A percentile compares a stretch with the other conserved stretches of the same genome.
Conservation (phyloP, 305 asterid species). For the Fraxinus velutina region DNA sequence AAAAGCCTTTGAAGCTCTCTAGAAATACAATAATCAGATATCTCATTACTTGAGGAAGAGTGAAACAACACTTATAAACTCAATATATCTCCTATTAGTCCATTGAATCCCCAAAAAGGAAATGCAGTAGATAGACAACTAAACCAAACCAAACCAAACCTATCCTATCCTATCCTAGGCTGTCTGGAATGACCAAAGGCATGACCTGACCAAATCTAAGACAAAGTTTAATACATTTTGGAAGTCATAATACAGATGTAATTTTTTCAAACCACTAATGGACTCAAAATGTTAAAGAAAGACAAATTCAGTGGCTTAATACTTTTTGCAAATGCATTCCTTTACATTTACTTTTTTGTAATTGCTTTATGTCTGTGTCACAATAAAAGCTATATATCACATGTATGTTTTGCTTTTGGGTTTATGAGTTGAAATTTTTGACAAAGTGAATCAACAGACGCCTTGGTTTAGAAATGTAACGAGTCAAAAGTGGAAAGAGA, state of each 20-base stretch:
- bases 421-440: slow-evolving; percentile 1
- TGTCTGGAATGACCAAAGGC: background rate
- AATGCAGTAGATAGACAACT: background rate
- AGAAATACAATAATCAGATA: background rate
- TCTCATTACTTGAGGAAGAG: background rate
- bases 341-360: background rate
- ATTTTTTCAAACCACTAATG: background rate
- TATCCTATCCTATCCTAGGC: background rate
- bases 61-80: background rate
- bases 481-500: background rate
- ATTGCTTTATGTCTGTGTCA: background rate
- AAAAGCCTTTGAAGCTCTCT: background rate
- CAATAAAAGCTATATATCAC: background rate
- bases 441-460: background rate
- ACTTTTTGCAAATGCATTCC: background rate
- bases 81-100: background rate
- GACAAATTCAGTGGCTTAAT: background rate
- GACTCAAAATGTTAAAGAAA: background rate
- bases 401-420: background rate
- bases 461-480: background rate
- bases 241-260: background rate
- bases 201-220: background rate
- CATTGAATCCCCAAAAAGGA: background rate
- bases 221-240: background rate
- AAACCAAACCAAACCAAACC: background rate